Evolutionary conservation across 805 yeast genomes (phyloP), one percentile per base, ranked within the genome.

Genomic region (Kregervanrija fluxuum): DNA sequence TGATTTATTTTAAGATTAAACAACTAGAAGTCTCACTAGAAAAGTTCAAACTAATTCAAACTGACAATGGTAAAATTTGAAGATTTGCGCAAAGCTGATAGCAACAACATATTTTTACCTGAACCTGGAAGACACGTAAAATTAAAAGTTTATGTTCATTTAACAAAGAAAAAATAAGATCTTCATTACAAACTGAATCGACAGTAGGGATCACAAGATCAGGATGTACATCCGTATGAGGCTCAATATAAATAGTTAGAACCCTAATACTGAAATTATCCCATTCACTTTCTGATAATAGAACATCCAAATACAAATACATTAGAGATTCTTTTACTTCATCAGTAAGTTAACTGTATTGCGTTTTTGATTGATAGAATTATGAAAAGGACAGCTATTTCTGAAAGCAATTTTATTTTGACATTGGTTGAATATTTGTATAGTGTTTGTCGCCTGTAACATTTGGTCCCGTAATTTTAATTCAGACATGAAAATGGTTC

Each of bases 101-200:
- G 71, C 15, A 91, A 64, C 0, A 90, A 80, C 98, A 91, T 90
- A 0, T 98, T 90, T 59, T 91, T 91, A 46, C 98, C 98, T 0
- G 96, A 84, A 4, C 98, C 98, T 0, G 98, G 97, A 0, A 97
- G 98, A 2, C 98, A 63, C 96, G 88, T 16, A 91, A 68, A 28
- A 91, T 68, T 13, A 87, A 59, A 0, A 95, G 78, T 35, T 66
- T 65, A 43, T 75, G 81, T 38, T 76, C 75, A 32, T 69, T 67
- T 33, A 90, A 54, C 2, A 85, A 60, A 0, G 80, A 67, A 44
- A 71, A 74, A 1, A 91, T 69, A 10, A 86, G 54, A 1, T 66
- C 58, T 48, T 86, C 91, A 46, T 85, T 85, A 45, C 80, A 70
- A 2, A 72, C 58, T 0, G 96, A 89, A 51, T 89, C 97, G 1